Percentiles rank a stretch among this genome's conserved stretches.
phyloP scores from a whole-genome alignment of 495 filamentous ascomycete species.

The Durotheca rogersii region DNA sequence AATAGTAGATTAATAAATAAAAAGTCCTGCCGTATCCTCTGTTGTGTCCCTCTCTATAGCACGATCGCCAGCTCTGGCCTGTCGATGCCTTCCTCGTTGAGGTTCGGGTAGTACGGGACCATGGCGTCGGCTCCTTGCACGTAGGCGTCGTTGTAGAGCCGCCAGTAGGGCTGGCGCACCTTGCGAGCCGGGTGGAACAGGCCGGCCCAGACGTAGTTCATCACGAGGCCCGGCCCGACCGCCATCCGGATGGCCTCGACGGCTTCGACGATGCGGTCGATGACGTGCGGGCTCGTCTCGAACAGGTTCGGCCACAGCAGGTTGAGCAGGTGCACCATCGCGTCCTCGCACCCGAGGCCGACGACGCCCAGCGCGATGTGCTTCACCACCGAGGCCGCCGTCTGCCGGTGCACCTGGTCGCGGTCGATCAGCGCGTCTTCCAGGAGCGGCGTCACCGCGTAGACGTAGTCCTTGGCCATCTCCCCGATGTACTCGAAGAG shows the following conservation, averaged over 20 bases:
- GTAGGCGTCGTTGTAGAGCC: conserved; percentile 96
- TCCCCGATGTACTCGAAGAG: conserved; percentile 99
- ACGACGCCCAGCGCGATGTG: conserved; percentile 96
- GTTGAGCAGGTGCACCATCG: conserved; percentile 96
- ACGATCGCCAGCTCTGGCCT: conserved; percentile 82
- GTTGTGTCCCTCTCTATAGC: conserved; percentile 53
- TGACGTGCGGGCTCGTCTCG: conserved; percentile 97
- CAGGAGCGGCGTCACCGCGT: conserved; percentile 93
- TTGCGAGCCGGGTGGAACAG: conserved; percentile 96
- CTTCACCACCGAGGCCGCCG: conserved; percentile 93
- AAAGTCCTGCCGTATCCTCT: conserved; percentile 1
- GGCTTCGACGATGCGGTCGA: conserved; percentile 94
- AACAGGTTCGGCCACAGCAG: conserved; percentile 96
- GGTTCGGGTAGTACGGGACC: conserved; percentile 89
- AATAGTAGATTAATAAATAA: too few relatives aligned
- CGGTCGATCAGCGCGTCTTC: conserved; percentile 97
- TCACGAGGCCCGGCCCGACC: conserved; percentile 82
- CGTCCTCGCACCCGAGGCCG: conserved; percentile 96
- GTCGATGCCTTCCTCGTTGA: conserved; percentile 73
- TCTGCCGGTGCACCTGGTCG: conserved; percentile 98
- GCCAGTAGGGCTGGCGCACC: conserved; percentile 89
- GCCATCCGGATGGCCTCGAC: conserved; percentile 96
- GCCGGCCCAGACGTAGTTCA: conserved; percentile 98
- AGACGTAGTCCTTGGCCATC: conserved; percentile 99
- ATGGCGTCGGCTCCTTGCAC: conserved; percentile 91